Evolutionary conservation across 2,329 filamentous ascomycete genomes (phyloP).

Genomic region (Chalaropsis ovoidea): DNA sequence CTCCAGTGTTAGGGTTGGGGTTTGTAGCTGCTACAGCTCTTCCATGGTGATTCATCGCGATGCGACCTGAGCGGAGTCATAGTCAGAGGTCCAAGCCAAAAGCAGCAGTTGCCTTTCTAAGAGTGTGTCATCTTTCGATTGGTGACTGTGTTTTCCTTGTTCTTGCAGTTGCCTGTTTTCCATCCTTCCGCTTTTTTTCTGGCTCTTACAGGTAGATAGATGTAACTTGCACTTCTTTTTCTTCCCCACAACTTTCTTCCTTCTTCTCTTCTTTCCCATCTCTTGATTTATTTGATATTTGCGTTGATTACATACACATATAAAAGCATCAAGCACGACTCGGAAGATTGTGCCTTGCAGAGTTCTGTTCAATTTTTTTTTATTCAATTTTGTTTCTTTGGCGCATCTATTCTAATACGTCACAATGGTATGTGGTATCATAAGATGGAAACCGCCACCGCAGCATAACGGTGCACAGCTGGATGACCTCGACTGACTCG

Average conservation of each 20-base stretch:
- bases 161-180: background rate
- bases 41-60: background rate
- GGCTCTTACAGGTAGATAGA: background rate
- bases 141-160: background rate
- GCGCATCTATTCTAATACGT: slow-evolving; percentile 16
- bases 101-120: background rate
- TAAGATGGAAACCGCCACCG: background rate
- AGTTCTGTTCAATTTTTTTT: slow-evolving; percentile 19
- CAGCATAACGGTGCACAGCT: background rate
- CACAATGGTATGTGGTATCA: slow-evolving; percentile 19
- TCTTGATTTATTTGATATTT: background rate
- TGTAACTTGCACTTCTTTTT: background rate
- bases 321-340: background rate
- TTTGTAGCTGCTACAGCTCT: background rate
- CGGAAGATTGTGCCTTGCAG: background rate
- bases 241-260: background rate
- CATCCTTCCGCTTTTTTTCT: background rate
- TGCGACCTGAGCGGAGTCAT: background rate
- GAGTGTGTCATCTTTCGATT: slow-evolving; percentile 8
- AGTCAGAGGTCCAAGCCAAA: slow-evolving; percentile 3
- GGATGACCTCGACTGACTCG: background rate
- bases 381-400: background rate
- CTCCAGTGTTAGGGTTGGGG: background rate
- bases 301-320: background rate
- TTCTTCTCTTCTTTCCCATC: background rate